Base-by-base conservation (phyloP, 768 basidiomycete genomes). In the Kwoniella dejecticola region DNA sequence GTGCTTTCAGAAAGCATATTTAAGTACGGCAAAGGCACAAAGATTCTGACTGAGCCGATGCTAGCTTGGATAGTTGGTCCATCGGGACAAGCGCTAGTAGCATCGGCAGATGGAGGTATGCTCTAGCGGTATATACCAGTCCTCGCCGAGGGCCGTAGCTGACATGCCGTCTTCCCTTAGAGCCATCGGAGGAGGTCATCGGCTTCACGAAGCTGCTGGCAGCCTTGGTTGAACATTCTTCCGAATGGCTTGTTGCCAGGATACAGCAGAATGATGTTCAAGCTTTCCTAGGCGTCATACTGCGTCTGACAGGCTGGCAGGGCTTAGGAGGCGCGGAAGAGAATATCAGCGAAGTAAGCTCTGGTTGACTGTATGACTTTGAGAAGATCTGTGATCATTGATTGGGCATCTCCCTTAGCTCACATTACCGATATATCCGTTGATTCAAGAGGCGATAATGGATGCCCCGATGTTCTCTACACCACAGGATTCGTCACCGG, bases 391-490 rank as follows among this genome's bases (percentile, higher is more conserved):
- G 19, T 45, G 6, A 7, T 45, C 13, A 17, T 19, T 8, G 21
- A 15, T 45, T n/a, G n/a, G 33, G 12, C 21, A 15, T 27, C 42
- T 29, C 23, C 31, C 0, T n/a, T 52, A 79, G 75, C 62, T 77
- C 46, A 89, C 89, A 2, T 83, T 95, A 2, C 85, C 85, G 1
- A 94, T 94, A 70, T 95, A 94, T 89, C 94, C 91, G 65, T 81
- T 90, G 40, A 84, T 95, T 58, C 92, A 95, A 77, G 93, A 97
- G 74, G 85, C 90, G 0, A 76, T 82, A 29, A 81, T 66, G 76
- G 81, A 70, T 63, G 76, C 77, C 0, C 67, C 73, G 10, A 42
- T 65, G 19, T 68, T 70, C 58, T 54, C 48, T 10, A 61, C 63
- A 19, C 68, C 71, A 12, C 65, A 74, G n/a, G 72, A 77, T 12